Evolutionary conservation across 257 asterid genomes (phyloP).

Genomic region (Solanum clarkiae): DNA sequence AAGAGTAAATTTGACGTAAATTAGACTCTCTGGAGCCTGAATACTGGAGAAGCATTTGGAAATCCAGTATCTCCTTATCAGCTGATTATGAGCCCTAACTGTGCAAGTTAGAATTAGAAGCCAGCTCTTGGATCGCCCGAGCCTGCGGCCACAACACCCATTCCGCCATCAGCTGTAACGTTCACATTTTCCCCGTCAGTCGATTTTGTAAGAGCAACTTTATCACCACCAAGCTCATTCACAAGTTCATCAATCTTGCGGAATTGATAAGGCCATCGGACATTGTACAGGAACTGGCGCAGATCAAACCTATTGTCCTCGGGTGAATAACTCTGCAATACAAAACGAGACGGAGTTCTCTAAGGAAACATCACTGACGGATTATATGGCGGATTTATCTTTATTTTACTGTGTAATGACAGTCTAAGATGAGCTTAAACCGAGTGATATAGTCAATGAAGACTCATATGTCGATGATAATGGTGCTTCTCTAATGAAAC

Average conservation of each 20-base stretch:
- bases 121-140: conserved; percentile 85
- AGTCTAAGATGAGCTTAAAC: neutral
- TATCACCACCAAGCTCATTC: conserved; percentile 19
- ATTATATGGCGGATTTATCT: neutral
- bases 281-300: conserved; percentile 80
- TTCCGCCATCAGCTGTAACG: conserved; percentile 35
- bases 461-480: neutral
- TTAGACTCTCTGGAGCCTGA: neutral
- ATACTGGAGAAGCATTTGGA: neutral
- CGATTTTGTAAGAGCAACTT: neutral
- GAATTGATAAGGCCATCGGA: conserved; percentile 85
- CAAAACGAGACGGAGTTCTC: neutral
- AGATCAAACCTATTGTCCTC: conserved; percentile 93
- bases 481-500: neutral
- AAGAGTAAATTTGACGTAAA: neutral
- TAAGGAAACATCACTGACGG: neutral
- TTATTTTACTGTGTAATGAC: neutral
- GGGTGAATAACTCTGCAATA: conserved; percentile 58
- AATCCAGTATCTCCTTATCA: neutral
- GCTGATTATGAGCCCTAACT: neutral
- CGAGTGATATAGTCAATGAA: neutral
- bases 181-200: conserved; percentile 7
- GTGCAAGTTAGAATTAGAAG: conserved; percentile 11
- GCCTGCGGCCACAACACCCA: conserved; percentile 84
- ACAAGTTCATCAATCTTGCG: conserved; percentile 77